Conservation (phyloP, 805 yeast species). For the Sugiyamaella valdiviana region DNA sequence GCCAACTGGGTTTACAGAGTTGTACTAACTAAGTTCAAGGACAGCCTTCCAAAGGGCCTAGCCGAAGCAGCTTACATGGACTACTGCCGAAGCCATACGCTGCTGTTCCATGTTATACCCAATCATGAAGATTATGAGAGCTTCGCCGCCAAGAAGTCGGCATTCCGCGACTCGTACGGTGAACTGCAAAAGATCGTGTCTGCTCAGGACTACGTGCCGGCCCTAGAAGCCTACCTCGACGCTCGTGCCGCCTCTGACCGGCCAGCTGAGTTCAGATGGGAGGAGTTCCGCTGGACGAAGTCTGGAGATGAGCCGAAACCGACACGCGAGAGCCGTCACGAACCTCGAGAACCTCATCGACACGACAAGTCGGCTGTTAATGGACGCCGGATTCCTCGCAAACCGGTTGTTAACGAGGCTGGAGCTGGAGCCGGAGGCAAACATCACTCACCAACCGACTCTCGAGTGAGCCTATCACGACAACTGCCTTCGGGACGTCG, state of each 20-base stretch:
- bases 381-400: no score
- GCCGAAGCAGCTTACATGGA: slow-evolving; percentile 22
- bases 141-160: slow-evolving; percentile 14
- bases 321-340: no score
- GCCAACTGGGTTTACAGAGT: no score
- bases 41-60: slow-evolving; percentile 15
- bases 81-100: slow-evolving; percentile 19
- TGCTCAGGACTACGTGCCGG: slow-evolving; percentile 4
- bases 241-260: background rate
- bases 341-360: no score
- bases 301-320: no score
- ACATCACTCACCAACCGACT: no score
- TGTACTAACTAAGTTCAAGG: slow-evolving; percentile 11
- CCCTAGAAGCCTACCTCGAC: background rate
- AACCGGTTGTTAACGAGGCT: no score
- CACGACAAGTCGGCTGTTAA: no score
- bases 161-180: slow-evolving; percentile 18
- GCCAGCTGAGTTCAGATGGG: background rate
- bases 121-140: slow-evolving; percentile 17
- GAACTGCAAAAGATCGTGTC: slow-evolving; percentile 13
- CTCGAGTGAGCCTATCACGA: no score
- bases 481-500: no score
- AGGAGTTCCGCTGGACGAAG: background rate
- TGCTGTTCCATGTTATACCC: slow-evolving; percentile 22
- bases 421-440: no score